Base-by-base conservation (phyloP, 805 yeast genomes). In the Hanseniaspora pseudoguilliermondii region DNA sequence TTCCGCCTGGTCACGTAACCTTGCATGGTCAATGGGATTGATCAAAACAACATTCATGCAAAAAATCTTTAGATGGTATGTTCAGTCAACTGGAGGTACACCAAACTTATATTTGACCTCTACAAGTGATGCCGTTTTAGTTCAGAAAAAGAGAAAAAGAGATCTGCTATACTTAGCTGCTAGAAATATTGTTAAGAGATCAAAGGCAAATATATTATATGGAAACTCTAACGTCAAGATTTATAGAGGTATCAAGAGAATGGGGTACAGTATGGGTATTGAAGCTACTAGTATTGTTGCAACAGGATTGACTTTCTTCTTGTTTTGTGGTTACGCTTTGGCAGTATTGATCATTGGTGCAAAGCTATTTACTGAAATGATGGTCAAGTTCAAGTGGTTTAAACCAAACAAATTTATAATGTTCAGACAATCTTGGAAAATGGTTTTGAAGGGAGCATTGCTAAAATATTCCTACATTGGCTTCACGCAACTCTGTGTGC, bases 1-100 rank as follows among this genome's bases (percentile, higher is more conserved):
- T 9, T 77, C 85, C 13, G 82, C 95, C 10, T 90, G 97, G 97
- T 74, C 89, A 7, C 95, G 86, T 68, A 89, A 90, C 65, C 74
- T 90, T 64, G 89, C 88, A 32, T 90, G 97, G 97, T 86, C 96
- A 1, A 86, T 90, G 85, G 97, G 97, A 2, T 74, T 90, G 58
- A 86, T 90, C 62, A 74, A 83, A 66, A 78, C 85, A 42, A 63
- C 65, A 2, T 90, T 89, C 66, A 86, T 90, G 95, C 96, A 90
- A 69, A 72, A 80, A 58, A 82, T 86, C 59, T 83, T 86, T 68
- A 74, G 91, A 62, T 86, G 95, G 95, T 86, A 82, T 62, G 79
- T 86, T 46, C 89, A 86, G 66, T 71, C 93, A 32, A 89, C 97
- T 1, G 97, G 97, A 49, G 97, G 97, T 43, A 70, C 77, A 1